Percentiles rank a stretch among this genome's conserved stretches.
Conservation (phyloP, 371 early-diverging fungal genomes). For the Syncephalastrum racemosum region DNA sequence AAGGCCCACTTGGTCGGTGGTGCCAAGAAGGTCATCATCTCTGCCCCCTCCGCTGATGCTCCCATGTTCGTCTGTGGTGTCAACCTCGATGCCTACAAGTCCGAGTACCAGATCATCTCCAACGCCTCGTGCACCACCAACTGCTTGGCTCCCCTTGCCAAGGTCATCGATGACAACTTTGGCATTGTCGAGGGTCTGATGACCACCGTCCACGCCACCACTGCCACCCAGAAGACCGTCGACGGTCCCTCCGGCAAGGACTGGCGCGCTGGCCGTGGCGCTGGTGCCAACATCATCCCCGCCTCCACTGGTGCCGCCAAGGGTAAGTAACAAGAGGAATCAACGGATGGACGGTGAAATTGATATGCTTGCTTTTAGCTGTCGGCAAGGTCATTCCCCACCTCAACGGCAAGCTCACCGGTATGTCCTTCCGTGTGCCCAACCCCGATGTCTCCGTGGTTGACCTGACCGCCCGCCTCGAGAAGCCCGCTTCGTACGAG, state of each 20-base stretch:
- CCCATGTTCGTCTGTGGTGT: conserved; percentile 93
- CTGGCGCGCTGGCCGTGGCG: conserved; percentile 96
- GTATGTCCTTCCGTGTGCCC: conserved; percentile 99
- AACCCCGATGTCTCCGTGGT: conserved; percentile 98
- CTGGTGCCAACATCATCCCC: conserved; percentile 98
- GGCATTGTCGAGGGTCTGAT: conserved; percentile 85
- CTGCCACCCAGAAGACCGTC: conserved; percentile 99
- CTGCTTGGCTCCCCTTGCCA: conserved; percentile 99
- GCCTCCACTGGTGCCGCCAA: conserved; percentile 99
- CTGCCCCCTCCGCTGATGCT: conserved; percentile 93
- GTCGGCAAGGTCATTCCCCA: conserved; percentile 98
- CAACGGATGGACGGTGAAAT: background rate
- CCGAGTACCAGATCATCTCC: conserved; percentile 85
- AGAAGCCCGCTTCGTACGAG: conserved; percentile 88
- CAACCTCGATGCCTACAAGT: conserved; percentile 91
- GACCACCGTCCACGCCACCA: conserved; percentile 98
- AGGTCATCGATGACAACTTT: conserved; percentile 96
- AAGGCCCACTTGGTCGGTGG: conserved; percentile 90
- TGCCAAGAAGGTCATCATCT: conserved; percentile 98
- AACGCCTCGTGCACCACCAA: conserved; percentile 99
- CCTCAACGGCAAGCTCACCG: conserved; percentile 97
- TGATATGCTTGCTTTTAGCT: conserved; percentile 48
- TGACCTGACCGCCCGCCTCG: conserved; percentile 94
- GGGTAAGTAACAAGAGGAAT: conserved; percentile 22
- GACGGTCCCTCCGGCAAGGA: conserved; percentile 98